Conservation (phyloP, 495 filamentous ascomycete genomes). For the Neurospora hispaniola region DNA sequence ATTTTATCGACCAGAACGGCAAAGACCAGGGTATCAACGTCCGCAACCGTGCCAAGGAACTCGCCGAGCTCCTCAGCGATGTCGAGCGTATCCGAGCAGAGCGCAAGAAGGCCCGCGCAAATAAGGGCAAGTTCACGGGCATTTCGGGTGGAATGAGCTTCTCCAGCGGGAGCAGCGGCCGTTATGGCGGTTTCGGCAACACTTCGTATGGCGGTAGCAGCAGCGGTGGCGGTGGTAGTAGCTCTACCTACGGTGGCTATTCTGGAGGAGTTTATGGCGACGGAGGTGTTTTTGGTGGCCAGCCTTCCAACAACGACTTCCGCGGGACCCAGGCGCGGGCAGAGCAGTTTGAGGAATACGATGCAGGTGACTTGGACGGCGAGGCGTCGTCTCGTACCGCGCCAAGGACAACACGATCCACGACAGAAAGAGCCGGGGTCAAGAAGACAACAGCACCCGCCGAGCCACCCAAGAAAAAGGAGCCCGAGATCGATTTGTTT, state of each 20-base stretch:
- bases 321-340: constrained; percentile 40
- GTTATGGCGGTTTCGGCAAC: constrained; percentile 86
- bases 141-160: constrained; percentile 69
- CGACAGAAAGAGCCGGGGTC: constrained; percentile 30
- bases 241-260: constrained; percentile 65
- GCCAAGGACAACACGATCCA: constrained; percentile 29
- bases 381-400: constrained; percentile 32
- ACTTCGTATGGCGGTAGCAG: constrained; percentile 16
- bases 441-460: constrained; percentile 34
- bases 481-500: constrained; percentile 79
- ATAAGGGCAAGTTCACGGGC: constrained; percentile 88
- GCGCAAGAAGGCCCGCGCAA: constrained; percentile 83
- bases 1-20: constrained; percentile 91
- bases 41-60: constrained; percentile 88
- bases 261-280: constrained; percentile 88
- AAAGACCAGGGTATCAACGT: constrained; percentile 99
- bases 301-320: constrained; percentile 47
- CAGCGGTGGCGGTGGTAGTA: constrained; percentile 50
- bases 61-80: constrained; percentile 85
- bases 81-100: constrained; percentile 88
- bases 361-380: constrained; percentile 65
- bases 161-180: constrained; percentile 40
- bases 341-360: constrained; percentile 92
- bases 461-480: constrained; percentile 64
- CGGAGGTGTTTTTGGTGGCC: constrained; percentile 74